phyloP scores from a whole-genome alignment of 2,329 filamentous ascomycete genomes.

The Gaeumannomyces sp. region DNA sequence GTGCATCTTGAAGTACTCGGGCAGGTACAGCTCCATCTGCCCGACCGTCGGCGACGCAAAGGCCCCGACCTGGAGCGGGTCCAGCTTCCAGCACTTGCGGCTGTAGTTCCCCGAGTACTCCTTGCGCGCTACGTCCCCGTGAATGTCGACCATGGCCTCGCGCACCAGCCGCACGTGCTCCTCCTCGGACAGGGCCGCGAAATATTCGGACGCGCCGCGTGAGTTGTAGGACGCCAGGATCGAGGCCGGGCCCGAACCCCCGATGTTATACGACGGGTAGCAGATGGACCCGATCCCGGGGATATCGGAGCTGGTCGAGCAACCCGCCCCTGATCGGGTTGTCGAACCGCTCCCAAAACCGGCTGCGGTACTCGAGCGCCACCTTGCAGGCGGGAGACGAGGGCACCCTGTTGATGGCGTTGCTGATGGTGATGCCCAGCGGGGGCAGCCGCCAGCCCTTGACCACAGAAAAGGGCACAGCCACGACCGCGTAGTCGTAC shows the following conservation, averaged over 20 bases:
- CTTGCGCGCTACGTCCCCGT: slow-evolving; percentile 51
- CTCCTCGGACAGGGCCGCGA: slow-evolving; percentile 44
- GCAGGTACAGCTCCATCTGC: slow-evolving; percentile 63
- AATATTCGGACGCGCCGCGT: slow-evolving; percentile 31
- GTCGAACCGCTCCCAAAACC: slow-evolving; percentile 48
- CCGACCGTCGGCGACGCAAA: slow-evolving; percentile 57
- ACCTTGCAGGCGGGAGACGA: slow-evolving; percentile 49
- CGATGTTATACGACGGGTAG: slow-evolving; percentile 62
- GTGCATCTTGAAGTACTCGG: slow-evolving; percentile 65
- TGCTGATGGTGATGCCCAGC: slow-evolving; percentile 34
- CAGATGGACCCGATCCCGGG: slow-evolving; percentile 55
- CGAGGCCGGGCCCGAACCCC: slow-evolving; percentile 54
- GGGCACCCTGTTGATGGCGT: slow-evolving; percentile 39
- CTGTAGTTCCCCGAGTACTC: slow-evolving; percentile 61
- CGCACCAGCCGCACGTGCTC: slow-evolving; percentile 59
- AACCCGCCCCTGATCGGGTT: slow-evolving; percentile 58
- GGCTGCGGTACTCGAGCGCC: slow-evolving; percentile 60
- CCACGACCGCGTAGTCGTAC: slow-evolving; percentile 60
- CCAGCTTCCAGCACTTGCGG: slow-evolving; percentile 58
- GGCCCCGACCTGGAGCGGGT: slow-evolving; percentile 54
- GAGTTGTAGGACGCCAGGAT: slow-evolving; percentile 55
- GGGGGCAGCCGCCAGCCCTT: slow-evolving; percentile 49
- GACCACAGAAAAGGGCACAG: slow-evolving; percentile 58
- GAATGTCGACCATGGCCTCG: slow-evolving; percentile 60
- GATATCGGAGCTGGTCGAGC: slow-evolving; percentile 49